Evolutionary conservation across 768 basidiomycete genomes (phyloP), one percentile per base, ranked within the genome.

Genomic region (Pleurotus sapidus): DNA sequence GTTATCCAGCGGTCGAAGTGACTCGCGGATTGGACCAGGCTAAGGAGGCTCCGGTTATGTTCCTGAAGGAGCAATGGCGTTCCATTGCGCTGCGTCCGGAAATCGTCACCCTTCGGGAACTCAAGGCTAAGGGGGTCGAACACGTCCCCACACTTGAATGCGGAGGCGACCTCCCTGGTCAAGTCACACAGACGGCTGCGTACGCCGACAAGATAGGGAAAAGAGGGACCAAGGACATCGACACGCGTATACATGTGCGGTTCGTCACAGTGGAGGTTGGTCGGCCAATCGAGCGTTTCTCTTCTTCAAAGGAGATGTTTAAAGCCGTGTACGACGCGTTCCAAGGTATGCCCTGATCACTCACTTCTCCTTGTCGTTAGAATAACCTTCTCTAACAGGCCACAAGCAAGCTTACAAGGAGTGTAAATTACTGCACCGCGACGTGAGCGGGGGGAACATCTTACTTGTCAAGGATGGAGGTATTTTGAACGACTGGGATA

Each of bases 91-190:
- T 49, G 17, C 58, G 62, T 5, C 30, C 30, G 8, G 57, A 57
- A 42, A 39, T 49, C 30, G 48, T 51, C 15, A 57, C 45, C 8
- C 24, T 58, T 20, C 25, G 39, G 2, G 12, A 24, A 5, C 17
- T 24, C 24, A 61, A 67, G 7, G 18, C 54, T 12, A 27, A 37
- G 3, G 18, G 54, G 2, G 64, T 72, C 3, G 54, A 54, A 3
- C 50, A 70, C 47, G 60, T 71, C 25, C 59, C 65, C 23, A 51
- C 47, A n/a, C 60, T 70, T 38, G 59, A 60, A 43, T 56, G 50
- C 15, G 70, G 63, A 3, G 65, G 64, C 42, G 68, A 70, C 47
- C 55, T 68, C 12, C 9, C 23, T 17, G 57, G 53, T n/a, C 56
- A 60, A 39, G 27, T 18, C 23, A 63, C 55, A 20, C 42, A 23